Evolutionary conservation across 176 grass and related monocot species (phyloP), one percentile per base, ranked within the genome.

Genomic region (Alloteropsis semialata): DNA sequence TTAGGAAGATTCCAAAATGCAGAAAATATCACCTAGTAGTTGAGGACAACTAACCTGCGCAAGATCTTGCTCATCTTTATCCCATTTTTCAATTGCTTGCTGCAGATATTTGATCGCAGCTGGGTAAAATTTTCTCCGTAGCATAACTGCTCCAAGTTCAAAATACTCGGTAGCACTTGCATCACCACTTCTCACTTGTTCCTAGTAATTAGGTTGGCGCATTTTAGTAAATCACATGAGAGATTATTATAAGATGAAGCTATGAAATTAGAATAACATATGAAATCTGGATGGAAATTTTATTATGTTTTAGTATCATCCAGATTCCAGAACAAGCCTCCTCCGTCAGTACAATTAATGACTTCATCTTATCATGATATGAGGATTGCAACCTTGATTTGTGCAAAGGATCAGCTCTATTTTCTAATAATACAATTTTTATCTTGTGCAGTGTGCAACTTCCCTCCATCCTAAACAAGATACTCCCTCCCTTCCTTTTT

Each of bases 141-240:
- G 91, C 96, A 99, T 99, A 19, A 99, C 96, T 43, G 96, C 96
- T 87, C 96, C 96, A 59, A 99, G 93, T 72, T 99, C 96, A 81
- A 99, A 99, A 62, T 87, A 95, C 57, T 96, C 96, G 0, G 96
- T 99, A 19, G 92, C 93, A 59, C 89, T 85, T 80, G 82, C 96
- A 86, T 99, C 96, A 25, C 96, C 96, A 83, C 96, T 99, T 78
- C 96, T 90, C 46, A 99, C 93, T 96, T 96, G 93, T 83, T 99
- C 96, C 96, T 98, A 69, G 16, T 65, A 82, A 77, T 28, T 38
- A 64, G 43, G 49, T 56, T 67, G 59, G 6, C 33, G 43, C 10
- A 21, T 14, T 38, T 69, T 36, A 90, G 38, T 8, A 7, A 50
- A 36, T 33, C 59, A 33, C 25, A 34, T 19, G 30, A 51, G 25